Percentiles rank a stretch among this genome's conserved stretches.
Conservation (phyloP, 1,284 basidiomycete species). For the Austroboletus niveus region DNA sequence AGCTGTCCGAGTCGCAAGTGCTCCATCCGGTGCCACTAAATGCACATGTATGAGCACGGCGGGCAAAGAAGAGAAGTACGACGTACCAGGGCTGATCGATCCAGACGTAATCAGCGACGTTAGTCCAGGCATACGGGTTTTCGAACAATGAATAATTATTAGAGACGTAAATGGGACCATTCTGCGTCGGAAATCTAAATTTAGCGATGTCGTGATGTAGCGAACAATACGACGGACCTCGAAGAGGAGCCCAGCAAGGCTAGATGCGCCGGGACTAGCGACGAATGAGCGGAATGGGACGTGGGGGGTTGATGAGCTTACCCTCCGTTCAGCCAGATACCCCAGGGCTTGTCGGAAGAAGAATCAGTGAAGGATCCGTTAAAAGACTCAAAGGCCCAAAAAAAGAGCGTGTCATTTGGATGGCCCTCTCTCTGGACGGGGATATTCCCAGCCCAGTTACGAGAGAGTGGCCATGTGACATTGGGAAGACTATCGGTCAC, state of each 20-base stretch:
- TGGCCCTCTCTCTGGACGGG: conserved; percentile 61
- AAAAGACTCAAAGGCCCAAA: conserved; percentile 64
- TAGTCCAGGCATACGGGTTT: conserved; percentile 59
- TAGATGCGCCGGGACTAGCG: conserved; percentile 65
- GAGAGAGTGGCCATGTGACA: conserved; percentile 54
- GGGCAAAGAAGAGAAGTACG: background rate
- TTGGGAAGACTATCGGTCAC: conserved; percentile 60
- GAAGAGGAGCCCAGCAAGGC: conserved; percentile 59
- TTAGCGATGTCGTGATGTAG: background rate
- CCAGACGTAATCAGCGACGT: conserved; percentile 66
- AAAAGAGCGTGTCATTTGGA: conserved; percentile 72
- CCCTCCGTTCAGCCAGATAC: conserved; percentile 76
- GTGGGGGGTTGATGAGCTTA: conserved; percentile 30
- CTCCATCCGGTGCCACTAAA: conserved; percentile 60
- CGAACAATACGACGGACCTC: conserved; percentile 43
- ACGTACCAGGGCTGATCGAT: conserved; percentile 71
- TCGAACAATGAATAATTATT: conserved; percentile 45
- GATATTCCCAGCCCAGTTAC: conserved; percentile 67
- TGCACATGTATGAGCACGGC: conserved; percentile 5
- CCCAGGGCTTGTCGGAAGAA: conserved; percentile 54
- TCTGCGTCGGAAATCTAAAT: conserved; percentile 37
- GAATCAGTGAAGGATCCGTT: conserved; percentile 55
- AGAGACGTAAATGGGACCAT: conserved; percentile 62
- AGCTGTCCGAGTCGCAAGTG: conserved; percentile 59
- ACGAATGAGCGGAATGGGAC: background rate